Evolutionary conservation across 2,329 filamentous ascomycete species (phyloP), one percentile per base, ranked within the genome.

Genomic region (Ophiostoma sp.): DNA sequence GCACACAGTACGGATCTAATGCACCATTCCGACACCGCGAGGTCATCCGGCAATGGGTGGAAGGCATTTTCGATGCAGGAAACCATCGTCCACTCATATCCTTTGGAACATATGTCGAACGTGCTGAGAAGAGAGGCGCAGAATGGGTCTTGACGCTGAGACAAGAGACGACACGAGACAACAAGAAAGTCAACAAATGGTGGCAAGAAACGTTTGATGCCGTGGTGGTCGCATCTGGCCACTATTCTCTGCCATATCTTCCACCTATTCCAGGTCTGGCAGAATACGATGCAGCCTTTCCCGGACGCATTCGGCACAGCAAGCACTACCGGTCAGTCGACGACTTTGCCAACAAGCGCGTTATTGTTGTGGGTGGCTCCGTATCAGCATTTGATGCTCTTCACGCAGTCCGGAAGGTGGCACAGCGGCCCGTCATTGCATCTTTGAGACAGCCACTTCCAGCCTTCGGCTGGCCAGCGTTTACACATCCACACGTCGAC

Each of bases 161-260:
- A 11, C 39, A 57, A 4, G 69, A 45, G 33, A 50, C 36, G 52
- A 22, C 31, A 8, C 82, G 61, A n/a, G 31, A 45, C 50, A 78
- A 80, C 12, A 42, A 42, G 79, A 78, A 22, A 74, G 77, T 2
- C 75, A 77, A 90, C 75, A 85, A 86, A 73, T 91, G 89, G 89
- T 91, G 89, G 89, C 81, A 80, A 0, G 90, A 81, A 70, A 78
- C 81, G 0, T 88, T 96, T 75, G 90, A 93, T 77, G 88, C 89
- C 0, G 83, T 93, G 0, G 86, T 93, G 0, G 87, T 92, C 4
- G 90, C 91, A 0, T 89, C 85, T 31, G 91, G 91, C 0, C 91
- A 93, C 80, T 93, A 92, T 77, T 86, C 87, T 74, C 83, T 91
- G 1, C 89, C 90, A 0, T 90, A 86, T 73, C 82, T 89, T 0